Evolutionary conservation across 2,329 filamentous ascomycete genomes (phyloP).

Genomic region (Rhexocercosporidium sp.): DNA sequence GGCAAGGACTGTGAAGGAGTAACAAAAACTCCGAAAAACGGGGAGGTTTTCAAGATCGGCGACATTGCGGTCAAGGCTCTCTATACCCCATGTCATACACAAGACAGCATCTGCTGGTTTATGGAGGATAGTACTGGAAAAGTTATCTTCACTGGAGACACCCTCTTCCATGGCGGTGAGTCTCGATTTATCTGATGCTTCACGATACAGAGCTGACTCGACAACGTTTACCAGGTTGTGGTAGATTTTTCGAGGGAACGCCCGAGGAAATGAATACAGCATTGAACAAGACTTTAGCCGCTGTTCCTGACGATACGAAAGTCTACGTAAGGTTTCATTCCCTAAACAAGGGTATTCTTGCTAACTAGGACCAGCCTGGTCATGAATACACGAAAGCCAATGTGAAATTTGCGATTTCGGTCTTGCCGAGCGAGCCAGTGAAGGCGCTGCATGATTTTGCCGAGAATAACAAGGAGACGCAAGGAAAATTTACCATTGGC

Average conservation of each 20-base stretch:
- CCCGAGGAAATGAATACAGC: slow-evolving; percentile 92
- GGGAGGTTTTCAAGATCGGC: slow-evolving; percentile 81
- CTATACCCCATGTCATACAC: slow-evolving; percentile 97
- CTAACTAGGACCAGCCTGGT: slow-evolving; percentile 66
- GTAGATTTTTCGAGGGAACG: slow-evolving; percentile 93
- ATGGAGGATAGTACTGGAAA: slow-evolving; percentile 80
- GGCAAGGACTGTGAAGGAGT: slow-evolving; percentile 86
- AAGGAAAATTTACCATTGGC: slow-evolving; percentile 94
- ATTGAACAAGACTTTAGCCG: slow-evolving; percentile 81
- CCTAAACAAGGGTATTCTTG: background rate
- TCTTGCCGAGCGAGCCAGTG: slow-evolving; percentile 76
- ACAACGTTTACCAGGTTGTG: slow-evolving; percentile 69
- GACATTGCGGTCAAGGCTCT: slow-evolving; percentile 82
- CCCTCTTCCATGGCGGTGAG: slow-evolving; percentile 88
- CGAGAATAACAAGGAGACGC: slow-evolving; percentile 81
- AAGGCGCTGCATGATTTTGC: slow-evolving; percentile 80
- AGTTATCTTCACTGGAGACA: slow-evolving; percentile 95
- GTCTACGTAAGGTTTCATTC: slow-evolving; percentile 72
- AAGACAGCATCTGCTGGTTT: slow-evolving; percentile 96
- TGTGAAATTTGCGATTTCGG: slow-evolving; percentile 82
- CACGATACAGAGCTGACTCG: background rate
- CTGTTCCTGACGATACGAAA: slow-evolving; percentile 86
- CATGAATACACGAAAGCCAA: slow-evolving; percentile 99
- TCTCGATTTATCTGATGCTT: slow-evolving; percentile 4
- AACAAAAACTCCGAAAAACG: slow-evolving; percentile 75